Evolutionary conservation across 1,139 yeast species (phyloP).

Genomic region (Chernovozyma aurita): DNA sequence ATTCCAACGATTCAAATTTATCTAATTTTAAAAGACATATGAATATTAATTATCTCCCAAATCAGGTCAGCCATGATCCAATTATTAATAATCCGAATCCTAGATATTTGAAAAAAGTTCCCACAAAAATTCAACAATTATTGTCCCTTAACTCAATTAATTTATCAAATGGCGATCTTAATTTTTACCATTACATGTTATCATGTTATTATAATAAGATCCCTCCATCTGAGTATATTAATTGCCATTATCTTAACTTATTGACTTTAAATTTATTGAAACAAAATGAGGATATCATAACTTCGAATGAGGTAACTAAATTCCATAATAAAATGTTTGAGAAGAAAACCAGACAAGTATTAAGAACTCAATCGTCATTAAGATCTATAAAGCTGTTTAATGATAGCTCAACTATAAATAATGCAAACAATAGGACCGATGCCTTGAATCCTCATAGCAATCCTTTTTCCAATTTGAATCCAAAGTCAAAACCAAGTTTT

Average conservation of each 20-base stretch:
- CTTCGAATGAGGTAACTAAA: slow-evolving; percentile 25
- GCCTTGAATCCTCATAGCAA: background rate
- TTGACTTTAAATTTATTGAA: slow-evolving; percentile 37
- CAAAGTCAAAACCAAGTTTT: background rate
- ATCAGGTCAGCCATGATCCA: slow-evolving; percentile 4
- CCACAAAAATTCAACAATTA: slow-evolving; percentile 33
- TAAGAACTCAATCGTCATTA: slow-evolving; percentile 33
- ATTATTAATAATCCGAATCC: slow-evolving; percentile 5
- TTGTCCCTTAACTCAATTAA: slow-evolving; percentile 30
- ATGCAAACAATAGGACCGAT: background rate
- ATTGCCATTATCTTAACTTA: slow-evolving; percentile 37
- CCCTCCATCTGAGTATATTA: slow-evolving; percentile 24
- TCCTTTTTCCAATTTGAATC: background rate
- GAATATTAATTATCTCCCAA: slow-evolving; percentile 20
- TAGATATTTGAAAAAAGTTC: slow-evolving; percentile 25
- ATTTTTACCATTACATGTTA: slow-evolving; percentile 36
- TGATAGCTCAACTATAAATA: background rate
- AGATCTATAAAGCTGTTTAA: slow-evolving; percentile 18
- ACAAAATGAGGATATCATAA: slow-evolving; percentile 34
- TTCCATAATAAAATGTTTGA: slow-evolving; percentile 27
- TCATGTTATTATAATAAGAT: slow-evolving; percentile 39
- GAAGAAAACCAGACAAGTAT: slow-evolving; percentile 28
- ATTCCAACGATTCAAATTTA: slow-evolving; percentile 38
- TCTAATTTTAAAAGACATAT: slow-evolving; percentile 30
- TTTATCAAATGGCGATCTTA: slow-evolving; percentile 29